Percentiles rank a stretch among this genome's conserved stretches.
These are phyloP conservation scores for Ampelocalamus luodianensis DNA, from an alignment of 176 grass and related monocot species.

Conservation along the genomic window DNA sequence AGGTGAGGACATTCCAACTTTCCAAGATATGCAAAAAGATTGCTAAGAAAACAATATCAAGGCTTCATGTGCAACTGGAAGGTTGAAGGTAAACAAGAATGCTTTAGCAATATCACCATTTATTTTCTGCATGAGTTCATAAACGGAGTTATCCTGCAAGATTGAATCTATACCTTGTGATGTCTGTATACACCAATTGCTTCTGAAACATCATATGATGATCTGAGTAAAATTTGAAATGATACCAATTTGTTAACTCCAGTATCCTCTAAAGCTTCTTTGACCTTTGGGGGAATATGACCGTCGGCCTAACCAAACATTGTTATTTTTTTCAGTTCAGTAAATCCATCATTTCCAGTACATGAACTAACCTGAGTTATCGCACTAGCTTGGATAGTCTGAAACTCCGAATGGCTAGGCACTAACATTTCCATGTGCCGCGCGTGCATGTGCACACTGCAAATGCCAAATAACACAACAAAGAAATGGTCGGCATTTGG, in stretches of 20 bases:
- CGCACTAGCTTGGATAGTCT: background rate
- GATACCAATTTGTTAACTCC: background rate
- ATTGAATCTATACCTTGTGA: background rate
- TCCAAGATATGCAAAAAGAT: background rate
- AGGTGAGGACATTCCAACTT: constrained; percentile 2
- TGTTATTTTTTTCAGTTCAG: background rate
- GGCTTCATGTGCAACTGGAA: background rate
- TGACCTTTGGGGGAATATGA: background rate
- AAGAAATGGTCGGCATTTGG: constrained; percentile 33
- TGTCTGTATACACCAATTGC: background rate
- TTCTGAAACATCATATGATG: constrained; percentile 22
- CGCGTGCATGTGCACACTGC: constrained; percentile 8
- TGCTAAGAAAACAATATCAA: background rate
- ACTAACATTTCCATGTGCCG: constrained; percentile 19
- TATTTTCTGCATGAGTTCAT: background rate
- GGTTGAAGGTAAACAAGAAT: constrained; percentile 8
- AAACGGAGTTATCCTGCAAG: background rate
- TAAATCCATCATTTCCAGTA: background rate
- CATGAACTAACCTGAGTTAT: background rate
- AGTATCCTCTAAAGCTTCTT: background rate
- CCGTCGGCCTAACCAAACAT: background rate
- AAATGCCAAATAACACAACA: constrained; percentile 14
- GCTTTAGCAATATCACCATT: background rate
- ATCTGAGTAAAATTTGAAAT: background rate
- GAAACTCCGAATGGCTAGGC: background rate